Evolutionary conservation across 805 yeast species (phyloP).

Genomic region (Zygoascus biomembranicola): DNA sequence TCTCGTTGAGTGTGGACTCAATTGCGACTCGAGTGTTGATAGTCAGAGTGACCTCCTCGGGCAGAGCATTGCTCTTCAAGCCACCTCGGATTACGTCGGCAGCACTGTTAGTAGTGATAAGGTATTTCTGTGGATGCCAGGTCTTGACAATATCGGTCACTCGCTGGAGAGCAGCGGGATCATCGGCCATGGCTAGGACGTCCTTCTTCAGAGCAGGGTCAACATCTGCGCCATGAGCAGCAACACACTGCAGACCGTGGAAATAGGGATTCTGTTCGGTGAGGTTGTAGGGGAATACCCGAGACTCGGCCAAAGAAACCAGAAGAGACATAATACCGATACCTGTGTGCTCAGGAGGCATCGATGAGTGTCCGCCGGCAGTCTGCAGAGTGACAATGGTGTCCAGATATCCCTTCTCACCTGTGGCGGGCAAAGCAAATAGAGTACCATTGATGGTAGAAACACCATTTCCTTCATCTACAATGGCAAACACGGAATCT

Average conservation of each 20-base stretch:
- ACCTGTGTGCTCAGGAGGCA: conserved; percentile 76
- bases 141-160: not conserved
- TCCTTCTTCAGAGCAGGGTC: conserved; percentile 22
- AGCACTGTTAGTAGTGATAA: conserved; percentile 53
- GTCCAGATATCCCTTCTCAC: conserved; percentile 56
- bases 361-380: conserved; percentile 73
- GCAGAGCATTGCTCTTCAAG: conserved; percentile 63
- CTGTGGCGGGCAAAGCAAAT: conserved; percentile 47
- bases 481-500: conserved; percentile 49
- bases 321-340: conserved; percentile 66
- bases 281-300: conserved; percentile 43
- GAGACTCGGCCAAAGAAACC: conserved; percentile 45
- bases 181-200: not conserved
- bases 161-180: conserved; percentile 1
- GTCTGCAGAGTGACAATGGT: conserved; percentile 42
- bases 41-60: conserved; percentile 45
- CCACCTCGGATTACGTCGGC: conserved; percentile 62
- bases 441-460: conserved; percentile 36
- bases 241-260: conserved; percentile 52
- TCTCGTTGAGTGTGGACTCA: conserved; percentile 42
- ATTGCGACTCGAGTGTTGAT: conserved; percentile 55
- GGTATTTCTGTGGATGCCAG: conserved; percentile 9
- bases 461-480: conserved; percentile 63
- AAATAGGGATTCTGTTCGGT: conserved; percentile 52
- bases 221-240: conserved; percentile 36